These are phyloP conservation scores for Picea sitchensis DNA, from an alignment of 75 land plant species.

Conservation along the genomic window DNA sequence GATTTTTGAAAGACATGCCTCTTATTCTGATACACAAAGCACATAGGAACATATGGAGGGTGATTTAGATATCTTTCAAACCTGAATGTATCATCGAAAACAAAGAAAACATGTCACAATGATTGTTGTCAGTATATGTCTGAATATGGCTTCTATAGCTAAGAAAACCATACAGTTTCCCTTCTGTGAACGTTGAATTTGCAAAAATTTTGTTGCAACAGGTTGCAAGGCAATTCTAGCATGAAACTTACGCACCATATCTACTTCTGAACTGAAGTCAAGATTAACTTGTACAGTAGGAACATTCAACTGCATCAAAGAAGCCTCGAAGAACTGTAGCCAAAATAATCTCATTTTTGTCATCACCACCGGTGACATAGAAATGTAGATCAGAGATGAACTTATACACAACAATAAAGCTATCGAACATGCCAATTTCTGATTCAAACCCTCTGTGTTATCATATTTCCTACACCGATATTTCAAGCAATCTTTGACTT, in stretches of 20 bases:
- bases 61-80: constrained; percentile 97
- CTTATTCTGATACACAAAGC: constrained; percentile 88
- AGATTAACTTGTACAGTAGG: constrained; percentile 65
- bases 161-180: constrained; percentile 90
- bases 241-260: constrained; percentile 90
- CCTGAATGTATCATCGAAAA: constrained; percentile 89
- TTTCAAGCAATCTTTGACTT: no score
- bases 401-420: no score
- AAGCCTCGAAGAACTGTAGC: no score
- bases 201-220: constrained; percentile 96
- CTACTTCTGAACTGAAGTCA: constrained; percentile 87
- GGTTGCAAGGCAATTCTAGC: constrained; percentile 93
- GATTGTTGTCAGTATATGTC: constrained; percentile 92
- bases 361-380: no score
- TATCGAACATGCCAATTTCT: no score
- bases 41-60: constrained; percentile 98
- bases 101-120: constrained; percentile 93
- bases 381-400: no score
- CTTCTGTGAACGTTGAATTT: constrained; percentile 93
- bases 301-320: no score
- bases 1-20: constrained; percentile 69
- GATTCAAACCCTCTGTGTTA: no score
- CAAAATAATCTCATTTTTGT: no score
- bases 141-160: constrained; percentile 98
- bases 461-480: no score